These are phyloP conservation scores for Metschnikowia reukaufii DNA, from an alignment of 805 yeast genomes.

Conservation along the genomic window DNA sequence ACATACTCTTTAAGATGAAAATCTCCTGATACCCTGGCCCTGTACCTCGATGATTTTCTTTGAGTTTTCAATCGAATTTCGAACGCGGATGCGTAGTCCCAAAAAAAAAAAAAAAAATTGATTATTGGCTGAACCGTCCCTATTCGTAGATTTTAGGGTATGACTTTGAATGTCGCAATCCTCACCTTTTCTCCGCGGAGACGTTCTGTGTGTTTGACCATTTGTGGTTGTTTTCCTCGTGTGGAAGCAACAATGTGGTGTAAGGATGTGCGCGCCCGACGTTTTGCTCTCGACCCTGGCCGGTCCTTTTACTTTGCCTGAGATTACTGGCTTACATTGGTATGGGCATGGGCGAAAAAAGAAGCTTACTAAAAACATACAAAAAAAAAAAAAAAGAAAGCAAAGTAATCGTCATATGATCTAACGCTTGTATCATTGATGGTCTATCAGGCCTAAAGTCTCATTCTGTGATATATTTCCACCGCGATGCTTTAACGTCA, in stretches of 20 bases:
- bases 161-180: background rate
- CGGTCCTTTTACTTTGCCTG: background rate
- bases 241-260: background rate
- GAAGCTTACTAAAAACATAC: background rate
- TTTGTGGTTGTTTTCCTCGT: background rate
- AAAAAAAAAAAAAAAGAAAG: background rate
- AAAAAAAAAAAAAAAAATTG: background rate
- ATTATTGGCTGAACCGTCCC: background rate
- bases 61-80: background rate
- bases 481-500: constrained; percentile 15
- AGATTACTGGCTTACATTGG: background rate
- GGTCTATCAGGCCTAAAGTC: background rate
- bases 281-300: background rate
- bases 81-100: constrained; percentile 1
- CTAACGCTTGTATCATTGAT: background rate
- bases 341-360: background rate
- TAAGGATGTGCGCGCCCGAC: background rate
- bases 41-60: constrained; percentile 4
- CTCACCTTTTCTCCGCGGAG: background rate
- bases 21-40: constrained; percentile 2
- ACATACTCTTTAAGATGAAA: constrained; percentile 16
- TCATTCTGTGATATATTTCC: constrained; percentile 5
- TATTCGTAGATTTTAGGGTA: too few species aligned
- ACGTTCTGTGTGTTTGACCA: background rate
- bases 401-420: background rate